Base-by-base conservation (phyloP, 257 asterid species). In the Solanum virginianum region DNA sequence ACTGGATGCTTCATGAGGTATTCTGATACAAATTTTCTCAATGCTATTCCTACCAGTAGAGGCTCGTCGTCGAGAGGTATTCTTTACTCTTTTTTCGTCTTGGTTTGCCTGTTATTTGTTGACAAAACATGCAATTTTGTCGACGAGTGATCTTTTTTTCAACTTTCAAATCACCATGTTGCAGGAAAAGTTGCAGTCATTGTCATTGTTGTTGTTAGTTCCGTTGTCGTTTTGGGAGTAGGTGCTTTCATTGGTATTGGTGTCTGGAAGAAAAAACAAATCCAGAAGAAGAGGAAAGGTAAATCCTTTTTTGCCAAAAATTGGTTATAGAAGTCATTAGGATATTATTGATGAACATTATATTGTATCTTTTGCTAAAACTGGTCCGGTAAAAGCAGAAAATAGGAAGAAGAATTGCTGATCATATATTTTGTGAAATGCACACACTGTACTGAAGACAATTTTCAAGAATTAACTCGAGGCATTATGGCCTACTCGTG, bases 1-100 rank as follows among this genome's bases (percentile, higher is more conserved):
- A 91, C 98, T 0, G 97, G 98, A 51, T 94, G 98, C 60, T 88
- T 93, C 86, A 57, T 94, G 91, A 90, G 95, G 84, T 94, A 92
- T 80, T 92, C 98, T 6, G 95, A 89, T 62, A 84, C 84, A 18
- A 84, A 92, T 82, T 94, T 94, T 86, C 95, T 94, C 65, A 93
- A 92, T 88, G 88, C 93, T 70, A 26, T 88, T 24, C 89, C 91
- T 6, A n/a, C 60, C 18, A 55, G 51, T 26, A 57, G 72, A 63
- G 80, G 70, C 45, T 59, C n/a, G 22, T 55, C n/a, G 4, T 65
- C 72, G 14, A 29, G 83, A 72, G 89, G 89, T 87, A 85, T 39
- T 26, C 15, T 14, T n/a, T 32, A 10, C 36, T 29, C 63, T 66
- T 32, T 16, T 22, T 43, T 41, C 8, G 29, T n/a, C 70, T 24